Conservation (phyloP, 192 early-diverging fungal species). For the Coemansia sp. region DNA sequence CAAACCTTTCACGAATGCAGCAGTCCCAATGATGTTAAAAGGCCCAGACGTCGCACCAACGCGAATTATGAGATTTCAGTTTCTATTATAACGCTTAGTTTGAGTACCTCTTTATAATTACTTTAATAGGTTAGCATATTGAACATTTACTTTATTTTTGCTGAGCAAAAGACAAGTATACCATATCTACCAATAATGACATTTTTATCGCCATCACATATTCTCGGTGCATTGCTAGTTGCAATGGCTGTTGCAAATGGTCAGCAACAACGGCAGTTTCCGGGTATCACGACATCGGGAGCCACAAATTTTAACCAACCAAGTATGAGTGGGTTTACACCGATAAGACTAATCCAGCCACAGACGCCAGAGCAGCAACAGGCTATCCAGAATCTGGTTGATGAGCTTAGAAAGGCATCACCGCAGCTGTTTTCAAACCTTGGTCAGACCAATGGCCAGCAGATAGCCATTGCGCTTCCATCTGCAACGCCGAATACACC, state of each 20-base stretch:
- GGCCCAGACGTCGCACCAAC: not conserved
- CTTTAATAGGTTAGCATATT: too few relatives aligned
- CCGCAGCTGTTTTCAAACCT: constrained; percentile 42
- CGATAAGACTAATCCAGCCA: constrained; percentile 45
- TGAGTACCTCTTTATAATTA: too few relatives aligned
- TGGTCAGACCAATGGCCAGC: constrained; percentile 28
- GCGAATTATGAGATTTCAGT: too few relatives aligned
- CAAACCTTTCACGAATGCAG: not conserved
- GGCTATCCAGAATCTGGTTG: constrained; percentile 44
- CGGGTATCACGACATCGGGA: not conserved
- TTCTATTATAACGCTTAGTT: too few relatives aligned
- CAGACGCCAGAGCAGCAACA: constrained; percentile 44
- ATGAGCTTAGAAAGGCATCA: constrained; percentile 40
- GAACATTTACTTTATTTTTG: too few relatives aligned
- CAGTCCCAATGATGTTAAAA: not conserved
- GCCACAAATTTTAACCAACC: not conserved
- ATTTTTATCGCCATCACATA: not conserved
- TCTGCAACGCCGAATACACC: constrained; percentile 8
- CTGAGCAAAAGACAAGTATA: not conserved
- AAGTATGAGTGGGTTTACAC: constrained; percentile 27
- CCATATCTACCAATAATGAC: not conserved
- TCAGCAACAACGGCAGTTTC: constrained; percentile 8
- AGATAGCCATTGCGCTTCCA: constrained; percentile 43
- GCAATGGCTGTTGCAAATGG: not conserved
- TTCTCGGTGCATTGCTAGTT: not conserved